phyloP scores from a whole-genome alignment of 1,139 yeast genomes.

The Saccharomyces hybrid region DNA sequence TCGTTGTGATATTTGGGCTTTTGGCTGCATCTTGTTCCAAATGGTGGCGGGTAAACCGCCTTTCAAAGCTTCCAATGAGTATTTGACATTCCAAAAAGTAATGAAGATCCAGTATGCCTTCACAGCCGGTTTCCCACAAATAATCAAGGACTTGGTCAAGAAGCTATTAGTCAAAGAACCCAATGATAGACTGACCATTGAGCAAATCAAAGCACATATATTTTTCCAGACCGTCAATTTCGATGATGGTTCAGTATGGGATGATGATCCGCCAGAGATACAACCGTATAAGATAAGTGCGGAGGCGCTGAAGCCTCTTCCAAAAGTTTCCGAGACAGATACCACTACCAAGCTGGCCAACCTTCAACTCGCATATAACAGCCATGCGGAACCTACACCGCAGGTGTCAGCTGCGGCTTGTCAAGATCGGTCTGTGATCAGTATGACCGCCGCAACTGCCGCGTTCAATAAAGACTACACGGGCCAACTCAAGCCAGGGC shows the following conservation, averaged over 20 bases:
- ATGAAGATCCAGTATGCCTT: constrained; percentile 71
- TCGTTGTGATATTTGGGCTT: constrained; percentile 88
- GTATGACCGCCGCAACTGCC: neutral
- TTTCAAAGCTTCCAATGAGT: constrained; percentile 86
- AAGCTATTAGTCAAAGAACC: constrained; percentile 59
- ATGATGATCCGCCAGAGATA: constrained; percentile 58
- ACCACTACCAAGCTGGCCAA: neutral
- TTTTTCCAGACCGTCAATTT: constrained; percentile 65
- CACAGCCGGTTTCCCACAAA: constrained; percentile 64
- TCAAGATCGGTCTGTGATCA: neutral
- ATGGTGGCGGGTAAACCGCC: constrained; percentile 91
- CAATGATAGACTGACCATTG: constrained; percentile 54
- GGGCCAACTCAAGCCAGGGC: neutral
- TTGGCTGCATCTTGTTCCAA: constrained; percentile 86
- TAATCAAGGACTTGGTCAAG: constrained; percentile 62
- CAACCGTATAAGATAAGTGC: constrained; percentile 60
- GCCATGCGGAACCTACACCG: neutral
- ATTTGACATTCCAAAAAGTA: constrained; percentile 83
- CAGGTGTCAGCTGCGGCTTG: neutral
- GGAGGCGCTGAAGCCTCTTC: constrained; percentile 38
- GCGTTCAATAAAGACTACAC: neutral
- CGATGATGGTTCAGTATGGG: constrained; percentile 57
- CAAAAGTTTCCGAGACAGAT: constrained; percentile 11
- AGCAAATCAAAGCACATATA: constrained; percentile 66
- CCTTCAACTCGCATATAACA: neutral